Percentiles rank a stretch among this genome's conserved stretches.
Evolutionary conservation across 2,329 filamentous ascomycete species (phyloP).

Genomic region (Aspergillus persii): DNA sequence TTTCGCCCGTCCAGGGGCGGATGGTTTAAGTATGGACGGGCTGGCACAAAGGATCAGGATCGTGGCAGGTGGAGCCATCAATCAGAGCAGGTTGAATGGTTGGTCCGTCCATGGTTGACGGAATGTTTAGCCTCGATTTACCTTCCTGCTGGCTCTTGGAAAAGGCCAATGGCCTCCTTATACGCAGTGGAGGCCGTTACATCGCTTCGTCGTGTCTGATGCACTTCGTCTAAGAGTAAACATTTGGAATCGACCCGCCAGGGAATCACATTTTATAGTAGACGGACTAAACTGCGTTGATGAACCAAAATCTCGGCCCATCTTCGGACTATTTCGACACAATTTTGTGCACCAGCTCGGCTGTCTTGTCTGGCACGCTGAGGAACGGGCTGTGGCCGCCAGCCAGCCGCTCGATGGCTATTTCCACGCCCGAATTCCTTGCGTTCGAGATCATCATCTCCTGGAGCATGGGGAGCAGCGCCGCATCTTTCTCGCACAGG

Average conservation of each 20-base stretch:
- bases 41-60: not conserved
- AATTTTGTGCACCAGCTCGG: not conserved
- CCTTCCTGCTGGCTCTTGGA: not conserved
- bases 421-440: not conserved
- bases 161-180: not conserved
- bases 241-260: too few species aligned
- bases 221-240: not conserved
- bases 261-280: too few species aligned
- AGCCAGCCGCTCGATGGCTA: not conserved
- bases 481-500: constrained; percentile 4
- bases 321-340: not conserved
- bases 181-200: not conserved
- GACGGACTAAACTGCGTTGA: too few species aligned
- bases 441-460: not conserved
- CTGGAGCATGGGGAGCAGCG: not conserved
- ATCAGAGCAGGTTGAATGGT: accelerated
- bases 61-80: not conserved
- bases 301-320: too few species aligned
- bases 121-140: not conserved
- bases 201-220: not conserved
- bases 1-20: not conserved
- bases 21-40: not conserved
- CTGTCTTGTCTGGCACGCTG: not conserved
- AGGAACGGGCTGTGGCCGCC: not conserved
- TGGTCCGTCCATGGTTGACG: not conserved